Evolutionary conservation across 148 eudicot genomes (phyloP).

Genomic region (Amaranthus palmeri): DNA sequence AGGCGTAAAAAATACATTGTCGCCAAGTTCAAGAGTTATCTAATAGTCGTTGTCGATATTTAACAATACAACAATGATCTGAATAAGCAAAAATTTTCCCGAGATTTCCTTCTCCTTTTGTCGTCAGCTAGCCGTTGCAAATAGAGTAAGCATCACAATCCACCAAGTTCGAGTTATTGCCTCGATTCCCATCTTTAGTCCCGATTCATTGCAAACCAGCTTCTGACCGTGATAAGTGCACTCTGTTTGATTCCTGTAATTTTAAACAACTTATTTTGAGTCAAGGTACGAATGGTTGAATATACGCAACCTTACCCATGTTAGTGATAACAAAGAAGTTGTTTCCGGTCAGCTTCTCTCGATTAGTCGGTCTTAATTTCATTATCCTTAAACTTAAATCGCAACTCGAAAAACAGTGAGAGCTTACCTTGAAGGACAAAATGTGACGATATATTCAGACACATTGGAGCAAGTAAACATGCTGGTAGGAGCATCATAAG

Average conservation of each 20-base stretch:
- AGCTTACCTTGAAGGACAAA: conserved; percentile 30
- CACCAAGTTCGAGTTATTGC: conserved; percentile 23
- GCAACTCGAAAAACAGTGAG: no score
- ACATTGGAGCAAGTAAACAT: conserved; percentile 29
- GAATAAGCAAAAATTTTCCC: neutral
- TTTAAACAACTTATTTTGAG: no score
- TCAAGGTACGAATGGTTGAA: neutral
- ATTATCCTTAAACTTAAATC: neutral
- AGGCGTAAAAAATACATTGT: no score
- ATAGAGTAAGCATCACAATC: conserved; percentile 27
- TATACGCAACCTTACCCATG: neutral
- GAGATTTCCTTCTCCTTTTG: neutral
- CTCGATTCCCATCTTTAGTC: conserved; percentile 5
- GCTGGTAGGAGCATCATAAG: conserved; percentile 39
- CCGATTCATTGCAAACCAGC: conserved; percentile 30
- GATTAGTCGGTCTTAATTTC: neutral
- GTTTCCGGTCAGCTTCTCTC: no score
- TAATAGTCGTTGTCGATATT: no score
- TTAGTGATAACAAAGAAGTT: no score
- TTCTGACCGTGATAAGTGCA: conserved; percentile 35
- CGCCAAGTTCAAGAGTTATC: no score
- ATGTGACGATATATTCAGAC: conserved; percentile 29
- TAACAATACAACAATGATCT: no score
- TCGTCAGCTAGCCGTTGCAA: conserved; percentile 13
- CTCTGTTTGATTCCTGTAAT: conserved; percentile 32